phyloP scores from a whole-genome alignment of 2,329 filamentous ascomycete genomes.

The Phyllachora maydis region DNA sequence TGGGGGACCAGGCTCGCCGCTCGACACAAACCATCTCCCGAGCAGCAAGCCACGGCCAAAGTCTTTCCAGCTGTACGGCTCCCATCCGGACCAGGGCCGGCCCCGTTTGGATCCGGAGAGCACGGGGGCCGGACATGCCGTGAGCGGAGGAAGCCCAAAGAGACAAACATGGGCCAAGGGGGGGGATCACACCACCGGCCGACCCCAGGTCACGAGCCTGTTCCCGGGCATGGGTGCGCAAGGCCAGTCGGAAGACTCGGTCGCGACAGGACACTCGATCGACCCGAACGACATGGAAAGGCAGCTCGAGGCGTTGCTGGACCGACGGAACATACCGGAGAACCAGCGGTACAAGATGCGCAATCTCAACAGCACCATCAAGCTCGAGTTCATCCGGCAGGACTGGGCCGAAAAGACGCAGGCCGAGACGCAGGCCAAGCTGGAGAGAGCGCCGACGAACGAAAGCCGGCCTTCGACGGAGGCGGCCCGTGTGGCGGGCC shows the following conservation, averaged over 20 bases:
- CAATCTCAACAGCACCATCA: constrained; percentile 70
- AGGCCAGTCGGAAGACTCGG: constrained; percentile 10
- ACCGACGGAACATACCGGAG: constrained; percentile 81
- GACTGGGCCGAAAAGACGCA: too few relatives aligned
- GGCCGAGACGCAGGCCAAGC: constrained; percentile 37
- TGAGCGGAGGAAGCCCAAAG: constrained; percentile 5
- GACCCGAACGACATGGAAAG: constrained; percentile 32
- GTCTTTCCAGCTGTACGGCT: constrained; percentile 22
- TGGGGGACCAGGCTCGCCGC: too few relatives aligned
- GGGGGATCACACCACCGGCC: constrained; percentile 18
- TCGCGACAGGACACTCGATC: constrained; percentile 25
- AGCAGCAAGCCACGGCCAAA: constrained; percentile 23
- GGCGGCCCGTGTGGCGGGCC: constrained; percentile 10
- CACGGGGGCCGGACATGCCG: constrained; percentile 4
- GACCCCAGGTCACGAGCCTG: constrained; percentile 16
- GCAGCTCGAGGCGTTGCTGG: constrained; percentile 44
- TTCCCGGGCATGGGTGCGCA: constrained; percentile 13
- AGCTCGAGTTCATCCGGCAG: constrained; percentile 86
- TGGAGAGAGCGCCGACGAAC: constrained; percentile 20
- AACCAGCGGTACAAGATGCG: constrained; percentile 92
- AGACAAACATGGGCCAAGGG: constrained; percentile 8
- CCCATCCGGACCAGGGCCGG: constrained; percentile 3
- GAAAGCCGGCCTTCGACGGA: constrained; percentile 19
- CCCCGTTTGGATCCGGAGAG: constrained; percentile 1
- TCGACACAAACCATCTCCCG: too few relatives aligned